Evolutionary conservation across 108 stramenopile species (phyloP), one percentile per base, ranked within the genome.

Genomic region (Skeletonema grethae): DNA sequence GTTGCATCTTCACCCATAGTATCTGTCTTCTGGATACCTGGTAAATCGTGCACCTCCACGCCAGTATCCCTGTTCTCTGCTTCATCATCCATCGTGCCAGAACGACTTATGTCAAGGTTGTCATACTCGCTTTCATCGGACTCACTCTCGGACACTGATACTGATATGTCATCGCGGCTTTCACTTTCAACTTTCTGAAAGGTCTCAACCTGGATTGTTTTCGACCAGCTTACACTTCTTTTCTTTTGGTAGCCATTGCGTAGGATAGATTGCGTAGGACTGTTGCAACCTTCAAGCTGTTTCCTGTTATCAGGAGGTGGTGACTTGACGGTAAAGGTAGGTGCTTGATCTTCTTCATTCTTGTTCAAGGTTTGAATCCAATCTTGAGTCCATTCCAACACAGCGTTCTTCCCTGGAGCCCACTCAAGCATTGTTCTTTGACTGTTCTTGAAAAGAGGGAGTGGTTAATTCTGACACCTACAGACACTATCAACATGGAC

Each of bases 321-420:
- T 24, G 50, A 15, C 22, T 53, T 7, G 50, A 53, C 50, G 15
- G 3, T 43, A 53, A 53, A 53, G 50, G 50, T 53, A 53, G 50
- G 50, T 5, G 50, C 22, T 53, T 22, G 5, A 22, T 22, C 22
- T 16, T 53, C 50, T 5, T 53, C 50, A 20, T 10, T 4, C 41
- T 43, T 15, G 41, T 53, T 53, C 20, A 53, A n/a, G 22, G 18
- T 53, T 53, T 53, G 50, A 22, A 53, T 53, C 50, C 50, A 53
- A 5, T 53, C 50, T 53, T 53, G 50, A 22, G 50, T 53, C 50
- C 50, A 53, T 53, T 53, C 50, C 3, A 53, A 10, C 50, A 53
- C 50, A n/a, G 20, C 18, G 20, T 53, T 53, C 15, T 15, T 2
- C 15, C 41, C 41, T 10, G 41, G 41, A 43, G 9, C 38, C 11